phyloP scores from a whole-genome alignment of 1,284 basidiomycete genomes.

The Ustilago vetiveriae region DNA sequence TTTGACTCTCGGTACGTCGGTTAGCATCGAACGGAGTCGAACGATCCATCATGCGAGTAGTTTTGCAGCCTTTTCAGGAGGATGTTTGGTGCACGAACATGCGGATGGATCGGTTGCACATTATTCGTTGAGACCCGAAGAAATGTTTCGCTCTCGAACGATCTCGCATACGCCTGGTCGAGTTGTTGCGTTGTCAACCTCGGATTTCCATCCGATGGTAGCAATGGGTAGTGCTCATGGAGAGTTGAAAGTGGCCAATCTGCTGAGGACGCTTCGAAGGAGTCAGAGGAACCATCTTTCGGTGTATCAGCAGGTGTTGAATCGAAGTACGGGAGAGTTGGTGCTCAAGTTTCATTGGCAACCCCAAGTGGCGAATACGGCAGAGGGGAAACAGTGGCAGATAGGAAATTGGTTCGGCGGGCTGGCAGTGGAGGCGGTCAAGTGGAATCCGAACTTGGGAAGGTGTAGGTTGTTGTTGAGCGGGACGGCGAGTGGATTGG shows the following conservation, averaged over 20 bases:
- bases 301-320: constrained; percentile 18
- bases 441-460: constrained; percentile 36
- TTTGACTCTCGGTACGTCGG: too few species aligned
- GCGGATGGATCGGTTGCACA: too few species aligned
- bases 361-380: constrained; percentile 11
- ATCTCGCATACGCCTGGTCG: too few species aligned
- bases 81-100: too few species aligned
- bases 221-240: constrained; percentile 31
- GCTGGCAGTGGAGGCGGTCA: constrained; percentile 21
- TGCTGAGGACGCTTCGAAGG: constrained; percentile 6
- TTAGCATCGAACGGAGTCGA: too few species aligned
- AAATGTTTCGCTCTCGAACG: too few species aligned
- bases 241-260: constrained; percentile 32
- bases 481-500: constrained; percentile 21
- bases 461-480: constrained; percentile 14
- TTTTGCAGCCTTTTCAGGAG: too few species aligned
- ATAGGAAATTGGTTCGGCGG: constrained; percentile 17
- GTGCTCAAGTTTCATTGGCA: constrained; percentile 6
- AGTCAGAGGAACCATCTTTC: constrained; percentile 10
- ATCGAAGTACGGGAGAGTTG: constrained; percentile 18
- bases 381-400: constrained; percentile 16
- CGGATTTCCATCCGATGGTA: constrained; percentile 21
- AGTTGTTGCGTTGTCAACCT: background rate
- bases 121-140: too few species aligned
- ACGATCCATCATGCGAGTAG: too few species aligned